These are phyloP conservation scores for Anthostomella pinea DNA, from an alignment of 2,329 filamentous ascomycete species.

Conservation along the genomic window DNA sequence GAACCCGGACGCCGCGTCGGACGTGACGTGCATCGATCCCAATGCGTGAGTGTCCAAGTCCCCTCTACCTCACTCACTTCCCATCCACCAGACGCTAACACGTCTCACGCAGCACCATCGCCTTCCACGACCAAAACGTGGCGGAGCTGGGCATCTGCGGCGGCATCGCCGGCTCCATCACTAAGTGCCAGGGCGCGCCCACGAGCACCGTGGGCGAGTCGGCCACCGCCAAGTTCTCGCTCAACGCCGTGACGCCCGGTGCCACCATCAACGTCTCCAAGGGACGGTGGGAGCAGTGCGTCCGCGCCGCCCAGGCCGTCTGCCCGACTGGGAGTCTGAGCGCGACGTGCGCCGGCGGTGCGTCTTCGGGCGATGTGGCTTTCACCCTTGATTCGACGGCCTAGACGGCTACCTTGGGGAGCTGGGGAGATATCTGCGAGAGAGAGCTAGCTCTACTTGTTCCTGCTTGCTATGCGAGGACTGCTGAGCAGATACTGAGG, in stretches of 20 bases:
- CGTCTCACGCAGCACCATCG: slow-evolving; percentile 35
- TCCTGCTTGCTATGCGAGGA: too few relatives aligned
- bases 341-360: slow-evolving; percentile 47
- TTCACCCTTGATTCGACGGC: slow-evolving; percentile 37
- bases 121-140: slow-evolving; percentile 48
- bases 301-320: slow-evolving; percentile 49
- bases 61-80: neutral
- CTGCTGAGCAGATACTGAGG: neutral
- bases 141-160: slow-evolving; percentile 49
- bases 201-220: slow-evolving; percentile 43
- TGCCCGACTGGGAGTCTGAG: slow-evolving; percentile 49
- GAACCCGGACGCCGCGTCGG: slow-evolving; percentile 40
- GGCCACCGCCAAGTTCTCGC: slow-evolving; percentile 47
- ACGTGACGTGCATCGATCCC: slow-evolving; percentile 40
- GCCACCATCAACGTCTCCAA: slow-evolving; percentile 53
- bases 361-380: slow-evolving; percentile 43
- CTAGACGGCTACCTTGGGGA: slow-evolving; percentile 3
- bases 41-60: slow-evolving; percentile 35
- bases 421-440: too few relatives aligned
- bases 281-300: slow-evolving; percentile 51
- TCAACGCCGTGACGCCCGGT: slow-evolving; percentile 40
- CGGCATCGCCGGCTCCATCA: slow-evolving; percentile 46
- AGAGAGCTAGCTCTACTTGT: too few relatives aligned
- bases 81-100: slow-evolving; percentile 10
- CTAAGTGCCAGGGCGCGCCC: slow-evolving; percentile 44